Conservation (phyloP, 768 basidiomycete genomes). For the Cystoderma amianthinum region DNA sequence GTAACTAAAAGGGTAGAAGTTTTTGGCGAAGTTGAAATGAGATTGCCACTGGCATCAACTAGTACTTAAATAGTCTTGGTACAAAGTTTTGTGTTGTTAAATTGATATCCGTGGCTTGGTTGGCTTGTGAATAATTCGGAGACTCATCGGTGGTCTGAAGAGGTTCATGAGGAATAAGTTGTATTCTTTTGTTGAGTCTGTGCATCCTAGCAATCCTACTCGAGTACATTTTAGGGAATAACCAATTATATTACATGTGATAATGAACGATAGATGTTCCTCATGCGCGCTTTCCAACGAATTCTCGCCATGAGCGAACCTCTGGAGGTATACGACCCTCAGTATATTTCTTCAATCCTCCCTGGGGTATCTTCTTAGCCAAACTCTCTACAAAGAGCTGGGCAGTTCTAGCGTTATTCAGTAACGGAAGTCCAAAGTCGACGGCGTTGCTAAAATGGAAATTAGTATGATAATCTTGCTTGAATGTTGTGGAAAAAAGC, state of each 20-base stretch:
- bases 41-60: slow-evolving; percentile 21
- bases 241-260: neutral
- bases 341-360: slow-evolving; percentile 69
- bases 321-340: slow-evolving; percentile 90
- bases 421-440: slow-evolving; percentile 87
- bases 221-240: neutral
- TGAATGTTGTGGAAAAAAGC: slow-evolving; percentile 14
- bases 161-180: too few relatives aligned
- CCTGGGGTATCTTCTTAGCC: slow-evolving; percentile 74
- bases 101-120: too few relatives aligned
- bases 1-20: slow-evolving; percentile 63
- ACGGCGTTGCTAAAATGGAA: slow-evolving; percentile 68
- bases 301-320: slow-evolving; percentile 89
- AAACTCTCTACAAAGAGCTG: slow-evolving; percentile 88
- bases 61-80: too few relatives aligned
- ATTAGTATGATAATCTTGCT: slow-evolving; percentile 2
- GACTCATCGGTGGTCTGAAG: neutral
- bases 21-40: slow-evolving; percentile 83
- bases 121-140: too few relatives aligned
- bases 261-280: neutral
- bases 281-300: slow-evolving; percentile 65
- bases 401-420: slow-evolving; percentile 88
- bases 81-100: too few relatives aligned
- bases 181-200: neutral
- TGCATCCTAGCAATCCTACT: neutral